Conservation (phyloP, 257 asterid species). For the Nicotiana paniculata region DNA sequence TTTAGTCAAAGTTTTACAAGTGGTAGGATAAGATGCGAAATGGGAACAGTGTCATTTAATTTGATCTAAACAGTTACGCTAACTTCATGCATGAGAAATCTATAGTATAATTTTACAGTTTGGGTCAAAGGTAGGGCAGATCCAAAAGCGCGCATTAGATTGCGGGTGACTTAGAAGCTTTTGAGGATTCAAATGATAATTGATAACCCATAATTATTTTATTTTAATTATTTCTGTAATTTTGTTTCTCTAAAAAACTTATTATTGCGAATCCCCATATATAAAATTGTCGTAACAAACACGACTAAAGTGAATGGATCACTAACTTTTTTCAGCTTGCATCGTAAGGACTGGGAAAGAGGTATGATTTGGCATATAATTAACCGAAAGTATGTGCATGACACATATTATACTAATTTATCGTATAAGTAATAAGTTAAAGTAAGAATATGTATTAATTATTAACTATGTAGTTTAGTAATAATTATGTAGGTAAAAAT, state of each 20-base stretch:
- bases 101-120: neutral
- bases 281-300: neutral
- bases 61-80: neutral
- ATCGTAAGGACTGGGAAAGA: neutral
- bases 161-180: neutral
- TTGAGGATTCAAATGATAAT: neutral
- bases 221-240: neutral
- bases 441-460: too few relatives aligned
- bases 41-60: neutral
- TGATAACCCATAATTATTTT: neutral
- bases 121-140: neutral
- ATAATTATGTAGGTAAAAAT: too few relatives aligned
- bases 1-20: neutral
- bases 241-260: neutral
- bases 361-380: too few relatives aligned
- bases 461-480: too few relatives aligned
- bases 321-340: neutral
- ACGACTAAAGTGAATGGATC: neutral
- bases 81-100: neutral
- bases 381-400: neutral
- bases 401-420: too few relatives aligned
- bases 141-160: neutral
- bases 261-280: neutral
- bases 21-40: neutral
- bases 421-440: too few relatives aligned